These are phyloP conservation scores for Pythium rhizo-oryzae DNA, from an alignment of 352 stramenopile species.

Conservation along the genomic window DNA sequence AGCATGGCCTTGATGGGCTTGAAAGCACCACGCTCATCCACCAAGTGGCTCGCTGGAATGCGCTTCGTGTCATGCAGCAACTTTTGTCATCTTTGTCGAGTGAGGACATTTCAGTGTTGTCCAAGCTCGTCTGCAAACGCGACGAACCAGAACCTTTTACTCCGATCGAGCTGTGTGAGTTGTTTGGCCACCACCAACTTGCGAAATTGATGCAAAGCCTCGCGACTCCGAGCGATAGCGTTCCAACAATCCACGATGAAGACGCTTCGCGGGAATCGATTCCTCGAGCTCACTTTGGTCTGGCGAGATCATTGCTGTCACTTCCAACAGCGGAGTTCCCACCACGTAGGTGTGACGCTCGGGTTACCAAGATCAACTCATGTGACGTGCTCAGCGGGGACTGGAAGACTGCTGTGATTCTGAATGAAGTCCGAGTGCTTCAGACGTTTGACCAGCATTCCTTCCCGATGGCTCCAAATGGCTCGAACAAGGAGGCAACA, in stretches of 20 bases:
- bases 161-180: conserved; percentile 32
- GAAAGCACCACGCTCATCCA: conserved; percentile 18
- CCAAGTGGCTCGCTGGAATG: conserved; percentile 41
- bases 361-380: neutral
- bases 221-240: no score
- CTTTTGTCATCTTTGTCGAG: neutral
- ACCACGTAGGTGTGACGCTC: neutral
- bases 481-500: neutral
- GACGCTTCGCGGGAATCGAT: neutral
- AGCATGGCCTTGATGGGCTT: neutral
- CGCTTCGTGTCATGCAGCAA: conserved; percentile 22
- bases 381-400: conserved; percentile 1
- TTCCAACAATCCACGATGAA: neutral
- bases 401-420: conserved; percentile 8
- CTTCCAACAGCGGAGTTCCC: neutral
- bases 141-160: conserved; percentile 24
- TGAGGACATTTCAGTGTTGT: neutral
- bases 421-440: conserved; percentile 2
- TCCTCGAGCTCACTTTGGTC: neutral
- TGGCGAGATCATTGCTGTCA: conserved; percentile 13
- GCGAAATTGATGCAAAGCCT: conserved; percentile 1
- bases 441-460: conserved; percentile 4
- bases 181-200: conserved; percentile 30
- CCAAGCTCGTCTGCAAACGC: neutral
- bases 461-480: neutral